Evolutionary conservation across 1,284 basidiomycete genomes (phyloP), one percentile per base, ranked within the genome.

Genomic region (Cutaneotrichosporon cutaneum): DNA sequence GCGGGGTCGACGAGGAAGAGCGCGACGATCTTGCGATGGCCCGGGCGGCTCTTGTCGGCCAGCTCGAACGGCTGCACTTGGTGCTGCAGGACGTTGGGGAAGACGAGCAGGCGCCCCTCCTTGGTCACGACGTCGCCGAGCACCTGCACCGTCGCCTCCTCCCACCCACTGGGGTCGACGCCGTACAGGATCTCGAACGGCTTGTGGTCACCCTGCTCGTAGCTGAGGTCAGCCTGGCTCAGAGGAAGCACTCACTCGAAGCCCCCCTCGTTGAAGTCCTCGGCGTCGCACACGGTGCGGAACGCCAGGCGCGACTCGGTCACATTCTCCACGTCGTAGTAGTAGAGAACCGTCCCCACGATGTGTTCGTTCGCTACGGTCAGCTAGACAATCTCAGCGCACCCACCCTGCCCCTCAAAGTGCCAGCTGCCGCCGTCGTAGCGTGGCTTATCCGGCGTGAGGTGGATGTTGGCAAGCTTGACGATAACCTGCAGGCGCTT

Each of bases 21-120:
- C 4, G 60, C 63, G 18, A 65, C 51, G 14, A 62, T 65, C 60
- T 65, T 65, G 44, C 63, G 58, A 47, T 65, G 63, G 8, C 63
- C 63, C 0, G 44, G 33, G 9, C 22, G 22, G 16, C 35, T 61
- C 55, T 54, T 60, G 52, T 65, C 63, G 13, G n/a, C 45, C 7
- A 63, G 62, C 36, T 60, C 36, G 36, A 63, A 63, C 10, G 62
- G 54, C 42, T 22, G 32, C 24, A 63, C 58, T 21, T 45, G 44
- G 55, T 63, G 62, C 45, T 60, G 62, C n/a, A 48, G 47, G 21
- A 56, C 58, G 24, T 63, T 63, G 32, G 62, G 58, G 35, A 63
- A 63, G 2, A 50, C 58, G 44, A 63, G 44, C 10, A 60, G 35
- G 2, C 62, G 54, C 7, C 47, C 56, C 30, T 63, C 24, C 2